Evolutionary conservation across 164 flowering plant genomes (phyloP).

Genomic region (Sextonia rubra): DNA sequence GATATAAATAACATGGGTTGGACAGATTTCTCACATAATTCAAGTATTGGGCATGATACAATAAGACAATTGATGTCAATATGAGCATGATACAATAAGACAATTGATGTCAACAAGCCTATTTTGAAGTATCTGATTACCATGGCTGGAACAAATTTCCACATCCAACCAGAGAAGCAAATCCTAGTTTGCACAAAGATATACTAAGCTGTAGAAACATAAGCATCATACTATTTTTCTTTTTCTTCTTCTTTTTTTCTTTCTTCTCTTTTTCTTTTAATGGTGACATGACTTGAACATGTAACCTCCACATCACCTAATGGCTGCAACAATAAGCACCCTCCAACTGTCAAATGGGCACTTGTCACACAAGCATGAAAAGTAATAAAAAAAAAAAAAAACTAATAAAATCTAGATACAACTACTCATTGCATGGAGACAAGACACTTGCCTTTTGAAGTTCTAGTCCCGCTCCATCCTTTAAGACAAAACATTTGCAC

Average conservation of each 20-base stretch:
- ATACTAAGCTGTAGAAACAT: neutral
- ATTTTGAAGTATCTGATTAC: no score
- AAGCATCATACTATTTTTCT: neutral
- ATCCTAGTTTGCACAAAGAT: neutral
- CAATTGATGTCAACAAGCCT: no score
- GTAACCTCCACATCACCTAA: no score
- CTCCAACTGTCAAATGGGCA: neutral
- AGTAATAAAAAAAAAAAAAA: neutral
- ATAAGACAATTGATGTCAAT: no score
- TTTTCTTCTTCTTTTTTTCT: no score
- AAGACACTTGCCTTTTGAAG: slow-evolving; percentile 43
- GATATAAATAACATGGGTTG: no score
- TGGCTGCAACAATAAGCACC: no score
- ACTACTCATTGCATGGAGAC: neutral
- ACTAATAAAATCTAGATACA: neutral
- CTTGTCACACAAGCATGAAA: neutral
- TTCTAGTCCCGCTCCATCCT: slow-evolving; percentile 25
- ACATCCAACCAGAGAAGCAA: neutral
- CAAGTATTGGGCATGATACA: no score
- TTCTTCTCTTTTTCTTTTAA: no score
- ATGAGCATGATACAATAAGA: no score
- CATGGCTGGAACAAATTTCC: neutral
- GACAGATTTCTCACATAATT: no score
- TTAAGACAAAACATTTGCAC: slow-evolving; percentile 47
- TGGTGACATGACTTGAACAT: no score